Conservation (phyloP, 2,329 filamentous ascomycete species). For the Parascedosporium putredinis region DNA sequence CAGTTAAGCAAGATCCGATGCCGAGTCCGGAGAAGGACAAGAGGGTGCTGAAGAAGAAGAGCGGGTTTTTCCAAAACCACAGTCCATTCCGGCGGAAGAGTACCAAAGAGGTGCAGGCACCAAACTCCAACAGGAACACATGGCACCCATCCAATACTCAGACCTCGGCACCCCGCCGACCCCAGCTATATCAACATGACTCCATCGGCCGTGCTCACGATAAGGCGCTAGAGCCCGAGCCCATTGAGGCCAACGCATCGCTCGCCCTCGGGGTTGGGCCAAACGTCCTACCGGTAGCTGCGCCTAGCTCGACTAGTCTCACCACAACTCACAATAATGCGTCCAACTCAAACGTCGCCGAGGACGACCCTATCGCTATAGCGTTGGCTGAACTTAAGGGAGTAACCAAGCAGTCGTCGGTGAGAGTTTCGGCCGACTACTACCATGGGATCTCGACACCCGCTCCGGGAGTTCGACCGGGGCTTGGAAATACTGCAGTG, state of each 20-base stretch:
- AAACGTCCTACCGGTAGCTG: slow-evolving; percentile 85
- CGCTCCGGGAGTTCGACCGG: slow-evolving; percentile 39
- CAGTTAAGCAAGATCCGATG: slow-evolving; percentile 51
- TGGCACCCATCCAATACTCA: slow-evolving; percentile 37
- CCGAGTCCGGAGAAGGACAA: slow-evolving; percentile 58
- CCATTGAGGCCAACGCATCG: slow-evolving; percentile 83
- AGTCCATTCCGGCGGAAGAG: slow-evolving; percentile 91
- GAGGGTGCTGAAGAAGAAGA: slow-evolving; percentile 58
- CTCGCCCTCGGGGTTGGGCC: slow-evolving; percentile 90
- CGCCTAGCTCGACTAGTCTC: not conserved
- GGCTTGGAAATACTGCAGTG: slow-evolving; percentile 21
- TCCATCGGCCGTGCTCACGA: slow-evolving; percentile 23
- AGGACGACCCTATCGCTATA: slow-evolving; percentile 78
- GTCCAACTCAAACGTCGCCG: slow-evolving; percentile 38
- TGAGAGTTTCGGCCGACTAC: slow-evolving; percentile 86
- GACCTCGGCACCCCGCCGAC: slow-evolving; percentile 22
- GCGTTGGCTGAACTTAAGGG: slow-evolving; percentile 89
- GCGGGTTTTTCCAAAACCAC: slow-evolving; percentile 86
- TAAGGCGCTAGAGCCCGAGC: slow-evolving; percentile 60
- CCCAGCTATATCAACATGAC: slow-evolving; percentile 28
- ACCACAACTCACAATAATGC: slow-evolving; percentile 18
- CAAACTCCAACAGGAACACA: slow-evolving; percentile 42
- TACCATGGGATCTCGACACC: slow-evolving; percentile 92
- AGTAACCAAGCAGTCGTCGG: slow-evolving; percentile 67
- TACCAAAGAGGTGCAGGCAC: slow-evolving; percentile 53